A percentile compares a stretch with the other conserved stretches of the same genome.
Conservation (phyloP, 1,284 basidiomycete genomes). For the Sanghuangporus weigelae region DNA sequence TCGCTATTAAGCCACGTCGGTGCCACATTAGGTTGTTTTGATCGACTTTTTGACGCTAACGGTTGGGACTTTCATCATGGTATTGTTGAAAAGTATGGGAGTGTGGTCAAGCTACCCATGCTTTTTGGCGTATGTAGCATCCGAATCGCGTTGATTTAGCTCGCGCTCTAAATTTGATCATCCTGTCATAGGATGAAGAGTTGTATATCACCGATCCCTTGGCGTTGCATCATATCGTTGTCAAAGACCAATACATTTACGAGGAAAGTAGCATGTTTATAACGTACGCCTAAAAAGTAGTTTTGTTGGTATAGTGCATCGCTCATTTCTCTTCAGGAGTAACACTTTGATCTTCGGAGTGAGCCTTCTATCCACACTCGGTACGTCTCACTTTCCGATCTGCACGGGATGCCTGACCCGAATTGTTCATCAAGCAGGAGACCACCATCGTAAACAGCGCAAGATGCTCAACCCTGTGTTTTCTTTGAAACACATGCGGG, state of each 20-base stretch:
- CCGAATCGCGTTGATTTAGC: neutral
- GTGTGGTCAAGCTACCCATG: slow-evolving; percentile 31
- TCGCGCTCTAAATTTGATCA: neutral
- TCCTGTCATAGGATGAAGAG: slow-evolving; percentile 30
- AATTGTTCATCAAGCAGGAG: slow-evolving; percentile 24
- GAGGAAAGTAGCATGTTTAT: slow-evolving; percentile 28
- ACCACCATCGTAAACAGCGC: slow-evolving; percentile 22
- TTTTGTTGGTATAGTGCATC: neutral
- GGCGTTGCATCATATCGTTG: slow-evolving; percentile 34
- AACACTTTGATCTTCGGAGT: slow-evolving; percentile 8
- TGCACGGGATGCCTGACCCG: neutral
- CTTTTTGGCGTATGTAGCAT: slow-evolving; percentile 29
- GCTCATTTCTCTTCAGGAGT: slow-evolving; percentile 1
- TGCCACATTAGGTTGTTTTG: slow-evolving; percentile 8
- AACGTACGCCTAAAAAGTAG: slow-evolving; percentile 17
- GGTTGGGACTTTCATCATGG: slow-evolving; percentile 18
- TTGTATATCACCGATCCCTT: slow-evolving; percentile 33
- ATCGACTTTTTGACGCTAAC: slow-evolving; percentile 15
- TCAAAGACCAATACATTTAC: slow-evolving; percentile 32
- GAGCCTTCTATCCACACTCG: slow-evolving; percentile 9
- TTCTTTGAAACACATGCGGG: too few relatives aligned
- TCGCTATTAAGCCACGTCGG: neutral
- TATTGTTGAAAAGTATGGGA: slow-evolving; percentile 27
- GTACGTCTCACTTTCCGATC: slow-evolving; percentile 6
- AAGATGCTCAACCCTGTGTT: too few relatives aligned